A percentile compares a stretch with the other conserved stretches of the same genome.
Evolutionary conservation across 2,329 filamentous ascomycete genomes (phyloP).

Genomic region (Pseudocercospora macadamiae): DNA sequence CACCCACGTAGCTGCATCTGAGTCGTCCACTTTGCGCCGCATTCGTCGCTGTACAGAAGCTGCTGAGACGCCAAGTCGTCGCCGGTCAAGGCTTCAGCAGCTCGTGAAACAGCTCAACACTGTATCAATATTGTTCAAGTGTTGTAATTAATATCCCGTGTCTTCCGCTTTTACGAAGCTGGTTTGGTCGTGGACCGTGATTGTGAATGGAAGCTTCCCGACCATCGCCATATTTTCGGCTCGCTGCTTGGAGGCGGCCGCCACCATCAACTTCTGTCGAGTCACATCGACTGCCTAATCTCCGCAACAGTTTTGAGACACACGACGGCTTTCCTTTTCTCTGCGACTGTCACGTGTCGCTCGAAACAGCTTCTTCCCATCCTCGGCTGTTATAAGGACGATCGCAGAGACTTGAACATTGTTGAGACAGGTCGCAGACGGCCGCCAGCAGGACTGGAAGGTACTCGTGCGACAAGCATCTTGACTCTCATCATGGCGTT

Average conservation of each 20-base stretch:
- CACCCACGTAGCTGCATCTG: background rate
- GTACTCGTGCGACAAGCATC: too few species aligned
- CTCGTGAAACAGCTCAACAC: background rate
- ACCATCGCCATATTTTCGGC: background rate
- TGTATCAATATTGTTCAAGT: too few species aligned
- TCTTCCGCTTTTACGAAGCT: background rate
- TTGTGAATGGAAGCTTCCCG: background rate
- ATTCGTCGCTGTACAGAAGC: background rate
- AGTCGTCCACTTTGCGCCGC: background rate
- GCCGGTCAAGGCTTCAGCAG: background rate
- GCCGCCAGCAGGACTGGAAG: background rate
- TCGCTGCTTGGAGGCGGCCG: too few species aligned
- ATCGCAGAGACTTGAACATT: background rate
- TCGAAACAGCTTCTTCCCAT: background rate
- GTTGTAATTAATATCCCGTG: too few species aligned
- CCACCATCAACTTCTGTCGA: background rate
- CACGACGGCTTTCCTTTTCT: slow-evolving; percentile 12
- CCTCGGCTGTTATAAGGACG: background rate
- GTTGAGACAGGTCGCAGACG: background rate
- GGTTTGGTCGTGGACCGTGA: background rate
- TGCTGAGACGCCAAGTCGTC: background rate
- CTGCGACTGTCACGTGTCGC: background rate
- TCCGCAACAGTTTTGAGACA: slow-evolving; percentile 5
- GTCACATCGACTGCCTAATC: slow-evolving; percentile 2
- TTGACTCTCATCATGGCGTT: slow-evolving; percentile 28